Evolutionary conservation across 2,329 filamentous ascomycete species (phyloP), one percentile per base, ranked within the genome.

Genomic region (Neonectria neomacrospora): DNA sequence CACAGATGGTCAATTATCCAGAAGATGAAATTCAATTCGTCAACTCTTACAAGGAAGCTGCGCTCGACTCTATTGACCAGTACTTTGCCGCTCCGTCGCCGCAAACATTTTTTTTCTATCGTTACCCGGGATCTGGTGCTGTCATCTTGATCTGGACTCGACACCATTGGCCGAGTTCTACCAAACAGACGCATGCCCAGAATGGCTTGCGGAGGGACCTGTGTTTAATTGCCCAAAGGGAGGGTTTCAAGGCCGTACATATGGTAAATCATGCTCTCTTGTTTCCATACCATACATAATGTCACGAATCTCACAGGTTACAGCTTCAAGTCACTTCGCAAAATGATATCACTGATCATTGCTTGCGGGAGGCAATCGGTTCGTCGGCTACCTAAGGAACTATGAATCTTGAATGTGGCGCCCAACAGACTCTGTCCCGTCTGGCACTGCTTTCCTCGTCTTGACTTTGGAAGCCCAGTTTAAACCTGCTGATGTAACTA

Each of bases 131-230:
- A 4, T 63, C 52, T 12, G n/a, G 22, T 11, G 48, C n/a, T 12
- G 60, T 50, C 3, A 7, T 67, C 47, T 47, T 67, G 56, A 58
- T 67, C 37, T 67, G 65, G 65, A 58, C 63, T 23, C 52, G 44
- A 47, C 44, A 47, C 28, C 60, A 41, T 7, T 44, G 42, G 3
- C 16, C 55, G 6, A 26, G 23, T 3, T 66, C 59, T 1, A 37
- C 44, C 7, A 67, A 66, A n/a, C 54, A 32, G 5, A 51, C 20
- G 3, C 47, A 54, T 11, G 28, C 47, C 5, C 64, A 66, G 28
- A 51, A 55, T 12, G 26, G 65, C 0, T 1, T 66, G 14, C 58
- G 52, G 10, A 57, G 60, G 18, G 65, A 64, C 2, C 8, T 67
- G 30, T 39, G 9, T 5, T 58, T 45, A 52, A 10, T 51, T 11